Percentiles rank a stretch among this genome's conserved stretches.
phyloP scores from a whole-genome alignment of 176 grass and related monocot genomes.

The Ananas comosus region DNA sequence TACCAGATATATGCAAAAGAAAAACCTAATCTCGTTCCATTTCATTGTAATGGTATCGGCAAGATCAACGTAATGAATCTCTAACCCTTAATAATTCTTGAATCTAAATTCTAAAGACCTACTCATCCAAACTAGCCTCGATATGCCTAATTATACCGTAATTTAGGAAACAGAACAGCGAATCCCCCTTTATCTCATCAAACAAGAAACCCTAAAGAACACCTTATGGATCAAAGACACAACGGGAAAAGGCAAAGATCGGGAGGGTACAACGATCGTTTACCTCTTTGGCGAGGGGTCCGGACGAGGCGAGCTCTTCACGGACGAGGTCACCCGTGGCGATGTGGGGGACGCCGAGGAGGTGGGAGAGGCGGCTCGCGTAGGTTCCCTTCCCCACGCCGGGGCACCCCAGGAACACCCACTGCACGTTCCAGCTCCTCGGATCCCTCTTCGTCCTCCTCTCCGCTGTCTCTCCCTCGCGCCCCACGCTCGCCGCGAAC shows the following conservation, averaged over 20 bases:
- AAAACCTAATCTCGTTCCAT: not conserved
- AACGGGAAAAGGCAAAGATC: too few species aligned
- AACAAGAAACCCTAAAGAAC: too few species aligned
- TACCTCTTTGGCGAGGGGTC: conserved; percentile 55
- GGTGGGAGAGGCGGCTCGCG: conserved; percentile 77
- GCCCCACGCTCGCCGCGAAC: conserved; percentile 2
- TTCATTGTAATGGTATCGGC: not conserved
- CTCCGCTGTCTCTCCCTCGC: conserved; percentile 9
- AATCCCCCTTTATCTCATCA: too few species aligned
- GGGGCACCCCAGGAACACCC: conserved; percentile 90
- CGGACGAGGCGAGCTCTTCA: conserved; percentile 46
- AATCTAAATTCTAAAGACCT: too few species aligned
- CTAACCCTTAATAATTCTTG: too few species aligned
- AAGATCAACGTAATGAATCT: too few species aligned
- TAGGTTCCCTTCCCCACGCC: conserved; percentile 98
- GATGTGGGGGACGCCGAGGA: conserved; percentile 81
- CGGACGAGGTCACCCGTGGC: conserved; percentile 97
- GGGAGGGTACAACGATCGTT: too few species aligned
- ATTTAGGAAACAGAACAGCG: too few species aligned
- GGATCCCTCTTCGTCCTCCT: conserved; percentile 16
- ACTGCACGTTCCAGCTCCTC: conserved; percentile 58
- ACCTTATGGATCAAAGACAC: too few species aligned
- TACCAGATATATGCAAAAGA: not conserved
- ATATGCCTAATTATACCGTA: too few species aligned
- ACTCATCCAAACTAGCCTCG: too few species aligned